Conservation (phyloP, 176 grass and related monocot species). For the Oropetium thomaeum region DNA sequence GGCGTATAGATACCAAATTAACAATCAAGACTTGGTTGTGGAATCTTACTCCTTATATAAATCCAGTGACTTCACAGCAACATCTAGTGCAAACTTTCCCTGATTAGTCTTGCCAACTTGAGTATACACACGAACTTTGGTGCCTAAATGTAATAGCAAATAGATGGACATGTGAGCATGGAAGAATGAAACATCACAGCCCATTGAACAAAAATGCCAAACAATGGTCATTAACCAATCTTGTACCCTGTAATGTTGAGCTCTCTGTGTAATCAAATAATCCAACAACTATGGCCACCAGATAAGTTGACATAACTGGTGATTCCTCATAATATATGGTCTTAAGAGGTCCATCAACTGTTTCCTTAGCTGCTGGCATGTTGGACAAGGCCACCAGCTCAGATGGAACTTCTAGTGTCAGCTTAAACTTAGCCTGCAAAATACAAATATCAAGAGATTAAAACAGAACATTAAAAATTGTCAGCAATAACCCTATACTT, state of each 20-base stretch:
- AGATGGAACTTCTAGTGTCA: constrained; percentile 70
- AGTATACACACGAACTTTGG: constrained; percentile 73
- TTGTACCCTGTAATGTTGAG: constrained; percentile 50
- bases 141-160: constrained; percentile 44
- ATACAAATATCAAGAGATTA: neutral
- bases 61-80: constrained; percentile 69
- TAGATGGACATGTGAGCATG: neutral
- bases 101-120: constrained; percentile 70
- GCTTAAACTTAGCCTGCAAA: constrained; percentile 79
- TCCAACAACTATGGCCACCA: constrained; percentile 85
- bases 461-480: neutral
- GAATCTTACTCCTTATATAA: constrained; percentile 69
- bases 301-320: constrained; percentile 95
- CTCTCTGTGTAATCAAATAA: constrained; percentile 66
- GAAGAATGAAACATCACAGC: neutral
- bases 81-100: constrained; percentile 84
- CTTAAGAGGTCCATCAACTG: constrained; percentile 44
- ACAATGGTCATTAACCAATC: neutral
- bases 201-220: constrained; percentile 21
- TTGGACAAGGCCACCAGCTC: constrained; percentile 78
- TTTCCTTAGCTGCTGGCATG: constrained; percentile 66
- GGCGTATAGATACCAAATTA: constrained; percentile 5
- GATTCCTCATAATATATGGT: constrained; percentile 69
- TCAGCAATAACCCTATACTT: neutral
- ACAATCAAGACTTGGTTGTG: neutral